phyloP scores from a whole-genome alignment of 768 basidiomycete genomes.

The Sarcomyxa edulis region DNA sequence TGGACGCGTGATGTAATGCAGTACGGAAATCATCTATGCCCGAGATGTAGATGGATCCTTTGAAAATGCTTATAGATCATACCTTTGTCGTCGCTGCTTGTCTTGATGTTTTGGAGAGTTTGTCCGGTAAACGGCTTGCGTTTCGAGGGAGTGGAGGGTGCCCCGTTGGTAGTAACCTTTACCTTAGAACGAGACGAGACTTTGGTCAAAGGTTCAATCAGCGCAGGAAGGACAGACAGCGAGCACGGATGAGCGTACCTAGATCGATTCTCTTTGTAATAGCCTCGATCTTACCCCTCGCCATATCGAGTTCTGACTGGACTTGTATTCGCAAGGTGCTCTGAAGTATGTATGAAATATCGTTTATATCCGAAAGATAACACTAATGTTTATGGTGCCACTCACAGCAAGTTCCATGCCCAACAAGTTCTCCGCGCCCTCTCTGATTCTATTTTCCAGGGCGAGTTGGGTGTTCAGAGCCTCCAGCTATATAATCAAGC shows the following conservation, averaged over 20 bases:
- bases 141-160: conserved; percentile 8
- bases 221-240: not conserved
- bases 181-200: conserved; percentile 24
- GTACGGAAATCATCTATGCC: conserved; percentile 68
- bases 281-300: conserved; percentile 64
- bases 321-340: conserved; percentile 68
- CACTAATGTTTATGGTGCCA: conserved; percentile 7
- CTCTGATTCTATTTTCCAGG: conserved; percentile 78
- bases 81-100: conserved; percentile 35
- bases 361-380: not conserved
- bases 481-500: conserved; percentile 45
- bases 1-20: conserved; percentile 58
- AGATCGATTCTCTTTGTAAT: conserved; percentile 57
- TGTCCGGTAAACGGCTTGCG: conserved; percentile 16
- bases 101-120: conserved; percentile 9
- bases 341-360: conserved; percentile 28
- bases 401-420: conserved; percentile 56
- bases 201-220: conserved; percentile 10
- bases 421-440: conserved; percentile 88
- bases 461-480: conserved; percentile 62
- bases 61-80: not conserved
- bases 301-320: conserved; percentile 71
- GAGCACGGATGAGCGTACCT: conserved; percentile 29
- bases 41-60: conserved; percentile 7
- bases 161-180: conserved; percentile 13